Conservation (phyloP, 2,329 filamentous ascomycete genomes). For the Cytospora schulzeri region DNA sequence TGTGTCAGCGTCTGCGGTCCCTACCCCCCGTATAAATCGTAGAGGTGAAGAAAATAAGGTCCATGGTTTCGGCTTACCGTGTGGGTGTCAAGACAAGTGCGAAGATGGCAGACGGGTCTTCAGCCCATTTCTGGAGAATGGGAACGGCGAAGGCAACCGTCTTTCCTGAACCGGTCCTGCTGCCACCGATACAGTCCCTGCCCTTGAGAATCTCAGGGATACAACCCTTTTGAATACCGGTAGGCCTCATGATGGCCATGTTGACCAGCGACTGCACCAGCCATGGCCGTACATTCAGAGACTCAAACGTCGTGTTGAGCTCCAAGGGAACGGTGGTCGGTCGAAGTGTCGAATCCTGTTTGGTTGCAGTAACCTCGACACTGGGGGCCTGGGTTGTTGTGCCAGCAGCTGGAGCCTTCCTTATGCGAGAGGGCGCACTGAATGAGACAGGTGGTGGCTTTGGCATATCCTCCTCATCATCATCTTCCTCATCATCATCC, state of each 20-base stretch:
- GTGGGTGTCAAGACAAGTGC: constrained; percentile 88
- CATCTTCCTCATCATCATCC: constrained; percentile 34
- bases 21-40: no score
- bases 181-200: constrained; percentile 91
- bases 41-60: no score
- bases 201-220: constrained; percentile 93
- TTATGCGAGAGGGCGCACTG: constrained; percentile 57
- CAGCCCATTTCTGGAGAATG: constrained; percentile 89
- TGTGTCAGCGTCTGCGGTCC: background rate
- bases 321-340: constrained; percentile 50
- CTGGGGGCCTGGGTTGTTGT: constrained; percentile 14
- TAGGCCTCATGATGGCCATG: constrained; percentile 80
- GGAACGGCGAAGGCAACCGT: constrained; percentile 95
- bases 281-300: constrained; percentile 79
- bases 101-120: constrained; percentile 90
- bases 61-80: constrained; percentile 47
- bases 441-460: constrained; percentile 38
- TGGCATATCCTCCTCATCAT: constrained; percentile 39
- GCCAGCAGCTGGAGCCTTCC: constrained; percentile 36
- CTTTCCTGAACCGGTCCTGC: constrained; percentile 93
- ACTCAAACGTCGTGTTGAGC: constrained; percentile 67
- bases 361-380: constrained; percentile 18
- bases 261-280: constrained; percentile 76
- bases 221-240: constrained; percentile 87
- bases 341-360: constrained; percentile 38